These are phyloP conservation scores for Trichoderma simmonsii DNA, from an alignment of 2,329 filamentous ascomycete species.

Conservation along the genomic window DNA sequence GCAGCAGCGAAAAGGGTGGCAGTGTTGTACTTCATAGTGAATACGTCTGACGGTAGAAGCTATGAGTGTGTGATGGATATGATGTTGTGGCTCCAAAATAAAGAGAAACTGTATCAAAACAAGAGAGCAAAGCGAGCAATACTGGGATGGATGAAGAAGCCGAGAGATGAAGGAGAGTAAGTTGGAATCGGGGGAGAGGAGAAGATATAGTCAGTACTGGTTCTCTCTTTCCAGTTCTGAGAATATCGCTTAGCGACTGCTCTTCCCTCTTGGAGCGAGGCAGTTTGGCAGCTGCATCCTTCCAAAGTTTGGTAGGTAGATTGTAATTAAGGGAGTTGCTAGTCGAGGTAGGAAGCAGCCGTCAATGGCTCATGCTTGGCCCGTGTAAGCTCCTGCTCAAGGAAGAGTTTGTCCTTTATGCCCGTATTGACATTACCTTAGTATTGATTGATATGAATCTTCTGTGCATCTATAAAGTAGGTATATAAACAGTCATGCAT, in stretches of 20 bases:
- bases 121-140: slow-evolving; percentile 13
- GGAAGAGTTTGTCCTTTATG: not conserved
- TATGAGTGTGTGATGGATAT: not conserved
- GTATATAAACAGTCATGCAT: not conserved
- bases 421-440: not conserved
- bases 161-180: not conserved
- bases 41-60: not conserved
- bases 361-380: not conserved
- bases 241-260: not conserved
- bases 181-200: not conserved
- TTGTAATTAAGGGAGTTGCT: not conserved
- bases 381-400: not conserved
- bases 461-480: not conserved
- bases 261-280: not conserved
- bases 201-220: not conserved
- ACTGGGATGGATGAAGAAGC: slow-evolving; percentile 1
- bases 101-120: slow-evolving; percentile 8
- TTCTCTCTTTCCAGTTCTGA: not conserved
- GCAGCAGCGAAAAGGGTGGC: slow-evolving; percentile 9
- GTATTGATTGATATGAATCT: not conserved
- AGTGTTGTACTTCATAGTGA: slow-evolving; percentile 22
- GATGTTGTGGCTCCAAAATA: not conserved
- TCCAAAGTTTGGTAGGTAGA: not conserved
- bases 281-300: no score
- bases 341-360: not conserved